Base-by-base conservation (phyloP, 257 asterid genomes). In the Fraxinus cuspidata region DNA sequence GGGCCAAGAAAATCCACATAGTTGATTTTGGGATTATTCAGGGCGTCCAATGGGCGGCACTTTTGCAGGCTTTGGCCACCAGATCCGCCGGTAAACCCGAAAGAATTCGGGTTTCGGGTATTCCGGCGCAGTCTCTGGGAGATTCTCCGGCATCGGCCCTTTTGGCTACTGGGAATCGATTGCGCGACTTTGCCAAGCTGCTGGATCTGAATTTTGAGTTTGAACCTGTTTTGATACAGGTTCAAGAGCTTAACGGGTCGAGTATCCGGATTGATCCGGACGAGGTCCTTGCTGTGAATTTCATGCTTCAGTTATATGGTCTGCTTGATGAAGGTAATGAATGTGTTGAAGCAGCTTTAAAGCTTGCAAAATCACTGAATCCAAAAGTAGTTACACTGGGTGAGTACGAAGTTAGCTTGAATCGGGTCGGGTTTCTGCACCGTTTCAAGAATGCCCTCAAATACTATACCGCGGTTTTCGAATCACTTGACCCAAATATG, bases 11-110 rank as follows among this genome's bases (percentile, higher is more conserved):
- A 81, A 96, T 96, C 77, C 99, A 92, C 88, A 88, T 96, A 18
- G 87, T 96, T 9, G 99, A 96, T 88, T 96, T 96, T 35, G 99
- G 99, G 11, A 91, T 96, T 49, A 94, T 89, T 28, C 98, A 93
- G 66, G 99, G 99, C 7, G 87, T 96, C 76, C 99, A 96, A 68
- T 96, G 99, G 99, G 98, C 99, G 1, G 98, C 98, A 6, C 89
- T 96, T 11, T 85, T 96, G 79, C 99, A 96, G 71, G 99, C 97
- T n/a, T 65, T 96, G 23, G 98, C 98, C 0, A 92, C 97, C 76
- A 90, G 99, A 44, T 90, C 97, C 28, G 67, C 91, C 25, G 98
- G 99, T 7, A 96, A 93, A 81, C 99, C 99, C 28, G 87, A 83
- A 0, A 35, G 81, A 63, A 71, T 96, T 64, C 89, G 98, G 38